phyloP scores from a whole-genome alignment of 2,329 filamentous ascomycete species.

The Fusarium bactridioides region DNA sequence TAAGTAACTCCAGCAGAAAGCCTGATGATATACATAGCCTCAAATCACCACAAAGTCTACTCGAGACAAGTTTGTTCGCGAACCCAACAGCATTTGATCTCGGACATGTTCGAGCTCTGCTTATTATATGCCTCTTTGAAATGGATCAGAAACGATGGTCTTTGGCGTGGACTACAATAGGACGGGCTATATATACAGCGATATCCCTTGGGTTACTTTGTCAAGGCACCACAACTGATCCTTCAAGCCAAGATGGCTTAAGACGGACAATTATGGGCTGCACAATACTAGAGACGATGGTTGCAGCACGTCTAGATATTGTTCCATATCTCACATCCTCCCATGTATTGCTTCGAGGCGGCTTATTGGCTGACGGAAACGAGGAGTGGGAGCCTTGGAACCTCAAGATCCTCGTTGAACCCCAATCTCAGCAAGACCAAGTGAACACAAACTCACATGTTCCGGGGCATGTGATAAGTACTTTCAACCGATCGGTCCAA shows the following conservation, averaged over 20 bases:
- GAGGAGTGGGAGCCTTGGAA: constrained; percentile 11
- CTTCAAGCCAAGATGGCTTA: neutral
- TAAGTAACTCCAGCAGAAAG: accelerated
- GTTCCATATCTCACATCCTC: neutral
- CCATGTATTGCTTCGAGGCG: neutral
- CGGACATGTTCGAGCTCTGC: neutral
- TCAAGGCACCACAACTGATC: accelerated
- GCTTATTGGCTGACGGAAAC: neutral
- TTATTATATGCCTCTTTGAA: neutral
- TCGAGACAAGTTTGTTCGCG: neutral
- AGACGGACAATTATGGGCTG: neutral
- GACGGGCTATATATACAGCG: neutral
- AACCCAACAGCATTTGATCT: neutral
- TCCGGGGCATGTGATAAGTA: constrained; percentile 7
- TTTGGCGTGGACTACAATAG: neutral
- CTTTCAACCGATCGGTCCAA: neutral
- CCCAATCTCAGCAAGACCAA: accelerated
- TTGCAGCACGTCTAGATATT: neutral
- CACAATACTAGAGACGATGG: neutral
- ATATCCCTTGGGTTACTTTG: accelerated
- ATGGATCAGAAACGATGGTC: neutral
- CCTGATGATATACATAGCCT: accelerated
- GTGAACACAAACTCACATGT: neutral
- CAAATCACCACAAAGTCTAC: neutral
- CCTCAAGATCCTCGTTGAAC: neutral